Conservation (phyloP, 805 yeast species). For the Ascoidea rubescens region DNA sequence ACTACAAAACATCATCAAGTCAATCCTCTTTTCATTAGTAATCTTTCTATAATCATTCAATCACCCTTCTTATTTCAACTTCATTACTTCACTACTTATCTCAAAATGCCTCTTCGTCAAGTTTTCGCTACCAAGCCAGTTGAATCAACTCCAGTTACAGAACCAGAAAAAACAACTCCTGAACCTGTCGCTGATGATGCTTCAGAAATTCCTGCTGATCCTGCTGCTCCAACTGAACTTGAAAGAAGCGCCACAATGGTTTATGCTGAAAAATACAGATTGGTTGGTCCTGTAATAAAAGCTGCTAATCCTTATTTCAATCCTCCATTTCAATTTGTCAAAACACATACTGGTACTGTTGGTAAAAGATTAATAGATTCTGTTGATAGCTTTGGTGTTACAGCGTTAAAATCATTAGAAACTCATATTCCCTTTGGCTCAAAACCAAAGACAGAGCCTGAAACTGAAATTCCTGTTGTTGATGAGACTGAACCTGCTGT, state of each 20-base stretch:
- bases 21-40: too few relatives aligned
- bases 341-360: slow-evolving; percentile 1
- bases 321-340: not conserved
- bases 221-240: not conserved
- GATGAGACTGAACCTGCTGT: too few relatives aligned
- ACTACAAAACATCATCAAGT: too few relatives aligned
- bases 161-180: not conserved
- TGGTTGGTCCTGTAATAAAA: not conserved
- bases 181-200: not conserved
- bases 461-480: too few relatives aligned
- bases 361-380: not conserved
- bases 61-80: too few relatives aligned
- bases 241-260: not conserved
- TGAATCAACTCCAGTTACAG: too few relatives aligned
- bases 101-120: too few relatives aligned
- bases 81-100: too few relatives aligned
- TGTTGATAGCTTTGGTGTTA: not conserved
- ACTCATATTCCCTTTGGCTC: too few relatives aligned
- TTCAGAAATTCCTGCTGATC: not conserved
- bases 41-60: too few relatives aligned
- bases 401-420: slow-evolving; percentile 2
- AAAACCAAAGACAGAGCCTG: too few relatives aligned
- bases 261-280: not conserved
- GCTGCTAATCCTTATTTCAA: not conserved
- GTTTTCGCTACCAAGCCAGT: too few relatives aligned